Conservation (phyloP, 2,329 filamentous ascomycete species). For the Aspergillus pseudonomiae region DNA sequence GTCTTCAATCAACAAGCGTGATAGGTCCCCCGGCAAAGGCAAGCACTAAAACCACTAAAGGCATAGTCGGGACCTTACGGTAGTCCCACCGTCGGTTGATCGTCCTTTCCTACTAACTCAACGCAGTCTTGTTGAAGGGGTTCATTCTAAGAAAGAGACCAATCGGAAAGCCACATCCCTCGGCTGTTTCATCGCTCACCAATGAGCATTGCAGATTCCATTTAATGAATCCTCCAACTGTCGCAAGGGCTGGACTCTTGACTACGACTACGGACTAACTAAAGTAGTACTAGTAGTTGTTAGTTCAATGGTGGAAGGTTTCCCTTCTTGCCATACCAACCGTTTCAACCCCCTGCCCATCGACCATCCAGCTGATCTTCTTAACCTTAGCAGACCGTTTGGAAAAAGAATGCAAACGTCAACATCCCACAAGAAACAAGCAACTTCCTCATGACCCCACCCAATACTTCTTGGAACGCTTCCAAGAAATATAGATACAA, state of each 20-base stretch:
- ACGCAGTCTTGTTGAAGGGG: neutral
- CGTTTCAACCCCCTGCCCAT: too few species aligned
- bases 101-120: neutral
- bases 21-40: neutral
- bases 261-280: too few species aligned
- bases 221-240: neutral
- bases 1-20: neutral
- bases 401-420: too few species aligned
- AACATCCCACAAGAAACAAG: too few species aligned
- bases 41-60: neutral
- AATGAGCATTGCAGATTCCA: conserved; percentile 6
- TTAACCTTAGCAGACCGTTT: neutral
- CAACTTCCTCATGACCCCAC: too few species aligned
- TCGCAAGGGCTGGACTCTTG: neutral
- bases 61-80: neutral
- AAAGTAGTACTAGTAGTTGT: too few species aligned
- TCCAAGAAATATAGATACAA: neutral
- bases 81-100: conserved; percentile 3
- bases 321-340: neutral
- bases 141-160: neutral
- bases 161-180: conserved; percentile 1
- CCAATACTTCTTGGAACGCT: neutral
- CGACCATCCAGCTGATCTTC: neutral
- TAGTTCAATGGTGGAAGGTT: neutral
- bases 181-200: conserved; percentile 8